Percentiles rank a stretch among this genome's conserved stretches.
Evolutionary conservation across 164 flowering plant genomes (phyloP).

Genomic region (Protea cynaroides): DNA sequence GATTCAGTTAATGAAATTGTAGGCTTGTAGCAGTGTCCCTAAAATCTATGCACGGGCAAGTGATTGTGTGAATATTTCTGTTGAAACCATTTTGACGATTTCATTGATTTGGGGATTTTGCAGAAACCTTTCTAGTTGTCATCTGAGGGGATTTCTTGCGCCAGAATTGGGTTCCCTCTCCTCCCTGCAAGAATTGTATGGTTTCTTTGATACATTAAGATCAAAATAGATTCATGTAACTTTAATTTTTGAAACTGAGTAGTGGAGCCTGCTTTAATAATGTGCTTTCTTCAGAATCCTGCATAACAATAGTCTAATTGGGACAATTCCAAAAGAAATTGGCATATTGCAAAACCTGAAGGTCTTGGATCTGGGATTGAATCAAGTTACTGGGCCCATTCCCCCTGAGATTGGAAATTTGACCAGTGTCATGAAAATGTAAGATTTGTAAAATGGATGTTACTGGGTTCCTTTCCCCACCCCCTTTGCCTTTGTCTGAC

Average conservation of each 20-base stretch:
- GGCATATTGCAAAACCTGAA: slow-evolving; percentile 58
- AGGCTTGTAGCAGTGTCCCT: too few relatives aligned
- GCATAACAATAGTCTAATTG: slow-evolving; percentile 66
- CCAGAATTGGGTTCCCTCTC: slow-evolving; percentile 63
- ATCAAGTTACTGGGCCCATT: slow-evolving; percentile 75
- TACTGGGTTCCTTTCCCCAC: neutral
- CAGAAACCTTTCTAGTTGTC: slow-evolving; percentile 18
- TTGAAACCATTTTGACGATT: neutral
- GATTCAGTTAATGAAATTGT: too few relatives aligned
- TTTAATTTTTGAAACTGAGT: neutral
- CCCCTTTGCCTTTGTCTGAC: slow-evolving; percentile 2
- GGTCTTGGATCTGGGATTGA: slow-evolving; percentile 73
- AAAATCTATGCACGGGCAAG: neutral
- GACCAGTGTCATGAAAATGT: slow-evolving; percentile 52
- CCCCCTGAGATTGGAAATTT: slow-evolving; percentile 72
- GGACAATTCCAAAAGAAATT: slow-evolving; percentile 71
- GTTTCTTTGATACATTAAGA: neutral
- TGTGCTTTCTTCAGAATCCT: slow-evolving; percentile 41
- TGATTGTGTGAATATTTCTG: neutral
- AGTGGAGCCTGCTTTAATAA: neutral
- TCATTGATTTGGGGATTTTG: neutral
- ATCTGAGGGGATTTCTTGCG: slow-evolving; percentile 59
- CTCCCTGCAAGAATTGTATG: slow-evolving; percentile 71
- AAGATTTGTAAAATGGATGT: slow-evolving; percentile 9
- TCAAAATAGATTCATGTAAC: neutral